Evolutionary conservation across 768 basidiomycete genomes (phyloP).

Genomic region (Solioccasus polychromus): DNA sequence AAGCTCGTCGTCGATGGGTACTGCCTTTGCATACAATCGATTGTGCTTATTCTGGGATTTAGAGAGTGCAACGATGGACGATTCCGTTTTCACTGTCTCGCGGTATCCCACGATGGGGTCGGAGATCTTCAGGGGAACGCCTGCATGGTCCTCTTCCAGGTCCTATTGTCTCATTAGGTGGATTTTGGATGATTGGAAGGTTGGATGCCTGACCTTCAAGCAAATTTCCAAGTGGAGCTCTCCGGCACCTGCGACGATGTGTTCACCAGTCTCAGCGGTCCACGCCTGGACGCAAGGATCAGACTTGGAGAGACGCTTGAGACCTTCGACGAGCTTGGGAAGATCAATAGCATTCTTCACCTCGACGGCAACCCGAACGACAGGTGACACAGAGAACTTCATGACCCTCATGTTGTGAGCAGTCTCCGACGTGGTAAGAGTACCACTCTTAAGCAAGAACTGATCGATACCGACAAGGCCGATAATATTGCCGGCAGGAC

Average conservation of each 20-base stretch:
- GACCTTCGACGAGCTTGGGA: slow-evolving; percentile 99
- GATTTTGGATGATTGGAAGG: neutral
- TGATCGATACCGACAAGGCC: slow-evolving; percentile 99
- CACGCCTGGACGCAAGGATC: slow-evolving; percentile 98
- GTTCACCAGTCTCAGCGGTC: slow-evolving; percentile 91
- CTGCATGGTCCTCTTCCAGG: slow-evolving; percentile 98
- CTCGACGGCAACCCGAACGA: slow-evolving; percentile 98
- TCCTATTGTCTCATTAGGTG: slow-evolving; percentile 55
- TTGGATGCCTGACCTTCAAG: slow-evolving; percentile 66
- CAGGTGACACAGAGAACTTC: slow-evolving; percentile 99
- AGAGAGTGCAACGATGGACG: slow-evolving; percentile 91
- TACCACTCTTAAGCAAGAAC: slow-evolving; percentile 99
- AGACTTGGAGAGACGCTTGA: slow-evolving; percentile 99
- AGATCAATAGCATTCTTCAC: slow-evolving; percentile 99
- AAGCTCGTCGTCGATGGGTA: slow-evolving; percentile 93
- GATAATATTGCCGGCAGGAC: slow-evolving; percentile 97
- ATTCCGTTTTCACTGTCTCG: slow-evolving; percentile 96
- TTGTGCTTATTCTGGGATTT: slow-evolving; percentile 99
- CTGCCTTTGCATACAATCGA: slow-evolving; percentile 90
- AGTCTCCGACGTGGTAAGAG: slow-evolving; percentile 95
- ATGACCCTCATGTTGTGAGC: slow-evolving; percentile 99
- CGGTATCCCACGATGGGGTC: slow-evolving; percentile 97
- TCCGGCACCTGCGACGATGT: slow-evolving; percentile 99
- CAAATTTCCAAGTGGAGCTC: slow-evolving; percentile 99
- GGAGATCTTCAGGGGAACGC: slow-evolving; percentile 97